A percentile compares a stretch with the other conserved stretches of the same genome.
These are phyloP conservation scores for Hymenoscyphus salicellus DNA, from an alignment of 2,329 filamentous ascomycete species.

Conservation along the genomic window DNA sequence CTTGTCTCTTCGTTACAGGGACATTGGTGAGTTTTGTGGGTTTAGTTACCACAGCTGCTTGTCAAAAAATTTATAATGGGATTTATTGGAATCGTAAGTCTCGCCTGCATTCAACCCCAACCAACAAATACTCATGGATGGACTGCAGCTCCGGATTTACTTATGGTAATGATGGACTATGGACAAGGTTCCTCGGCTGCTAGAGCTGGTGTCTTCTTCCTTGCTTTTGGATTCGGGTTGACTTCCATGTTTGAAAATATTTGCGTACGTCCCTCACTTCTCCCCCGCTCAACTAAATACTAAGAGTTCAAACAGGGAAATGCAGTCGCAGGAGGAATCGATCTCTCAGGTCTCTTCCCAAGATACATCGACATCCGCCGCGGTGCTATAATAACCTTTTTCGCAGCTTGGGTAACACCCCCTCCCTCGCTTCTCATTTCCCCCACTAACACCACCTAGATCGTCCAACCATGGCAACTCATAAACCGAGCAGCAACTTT, in stretches of 20 bases:
- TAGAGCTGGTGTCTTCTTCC: not conserved
- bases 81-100: conserved; percentile 1
- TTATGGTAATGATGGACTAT: not conserved
- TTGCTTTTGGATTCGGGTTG: not conserved
- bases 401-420: not conserved
- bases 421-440: not conserved
- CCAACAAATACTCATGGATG: not conserved
- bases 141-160: not conserved
- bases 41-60: not conserved
- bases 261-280: not conserved
- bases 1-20: not conserved
- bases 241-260: not conserved
- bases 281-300: not conserved
- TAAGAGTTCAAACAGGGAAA: not conserved
- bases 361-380: not conserved
- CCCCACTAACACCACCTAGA: not conserved
- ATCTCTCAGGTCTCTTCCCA: not conserved
- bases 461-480: not conserved
- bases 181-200: not conserved
- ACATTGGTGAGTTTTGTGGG: not conserved
- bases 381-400: not conserved
- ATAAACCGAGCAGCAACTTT: not conserved
- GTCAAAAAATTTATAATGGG: not conserved
- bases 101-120: not conserved
- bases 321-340: not conserved